Conservation (phyloP, 495 filamentous ascomycete genomes). For the Pyronema omphalodes region DNA sequence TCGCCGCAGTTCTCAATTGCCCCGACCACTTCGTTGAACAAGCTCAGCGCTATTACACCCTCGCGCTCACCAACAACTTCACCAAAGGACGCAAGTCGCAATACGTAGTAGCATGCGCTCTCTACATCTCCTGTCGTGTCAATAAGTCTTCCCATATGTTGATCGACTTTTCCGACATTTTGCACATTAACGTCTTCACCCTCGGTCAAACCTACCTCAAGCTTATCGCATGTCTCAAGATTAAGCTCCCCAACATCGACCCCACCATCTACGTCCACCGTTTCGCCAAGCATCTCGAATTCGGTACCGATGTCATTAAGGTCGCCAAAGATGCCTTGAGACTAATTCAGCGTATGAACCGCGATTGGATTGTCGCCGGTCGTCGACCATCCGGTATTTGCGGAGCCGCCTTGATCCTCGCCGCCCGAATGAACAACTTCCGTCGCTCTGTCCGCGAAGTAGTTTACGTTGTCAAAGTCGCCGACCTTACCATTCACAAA, state of each 20-base stretch:
- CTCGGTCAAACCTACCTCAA: conserved; percentile 56
- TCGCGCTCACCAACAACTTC: conserved; percentile 61
- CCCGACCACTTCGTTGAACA: conserved; percentile 20
- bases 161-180: conserved; percentile 82
- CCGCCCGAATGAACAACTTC: conserved; percentile 94
- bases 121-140: conserved; percentile 70
- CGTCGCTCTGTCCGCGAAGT: conserved; percentile 78
- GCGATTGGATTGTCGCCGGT: conserved; percentile 89
- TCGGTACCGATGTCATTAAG: conserved; percentile 52
- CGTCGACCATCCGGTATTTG: conserved; percentile 86
- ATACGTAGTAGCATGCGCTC: conserved; percentile 64
- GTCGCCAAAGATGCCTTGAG: conserved; percentile 72
- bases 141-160: conserved; percentile 55
- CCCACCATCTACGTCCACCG: conserved; percentile 72
- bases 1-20: conserved; percentile 30
- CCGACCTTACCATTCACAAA: conserved; percentile 72
- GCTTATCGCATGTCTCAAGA: conserved; percentile 46
- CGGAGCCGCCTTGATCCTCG: conserved; percentile 83
- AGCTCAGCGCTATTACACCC: conserved; percentile 40
- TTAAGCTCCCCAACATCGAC: conserved; percentile 41
- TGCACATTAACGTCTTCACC: conserved; percentile 70
- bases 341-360: conserved; percentile 77
- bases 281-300: conserved; percentile 78
- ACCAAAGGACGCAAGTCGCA: conserved; percentile 72
- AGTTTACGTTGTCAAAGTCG: conserved; percentile 89